Conservation (phyloP, 495 filamentous ascomycete genomes). For the Amorphotheca resinae region DNA sequence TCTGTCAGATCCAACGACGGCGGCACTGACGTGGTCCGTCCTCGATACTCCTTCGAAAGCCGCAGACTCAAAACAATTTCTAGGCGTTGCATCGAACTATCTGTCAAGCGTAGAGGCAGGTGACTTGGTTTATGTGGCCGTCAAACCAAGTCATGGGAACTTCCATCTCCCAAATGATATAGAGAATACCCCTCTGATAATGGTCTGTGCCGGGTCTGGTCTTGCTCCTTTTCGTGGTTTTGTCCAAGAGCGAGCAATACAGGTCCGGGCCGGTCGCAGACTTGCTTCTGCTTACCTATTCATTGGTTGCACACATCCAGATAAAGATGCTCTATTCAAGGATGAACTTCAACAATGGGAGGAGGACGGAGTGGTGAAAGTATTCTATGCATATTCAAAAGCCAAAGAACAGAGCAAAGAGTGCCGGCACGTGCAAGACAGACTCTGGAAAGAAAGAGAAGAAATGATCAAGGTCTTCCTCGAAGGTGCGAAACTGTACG, state of each 20-base stretch:
- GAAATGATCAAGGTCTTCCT: conserved; percentile 43
- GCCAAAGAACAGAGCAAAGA: conserved; percentile 25
- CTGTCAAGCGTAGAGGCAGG: conserved; percentile 41
- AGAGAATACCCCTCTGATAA: conserved; percentile 50
- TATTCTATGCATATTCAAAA: conserved; percentile 44
- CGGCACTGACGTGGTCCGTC: conserved; percentile 55
- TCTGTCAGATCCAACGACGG: conserved; percentile 39
- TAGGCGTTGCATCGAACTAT: conserved; percentile 43
- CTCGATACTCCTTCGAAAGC: conserved; percentile 45
- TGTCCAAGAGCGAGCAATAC: conserved; percentile 50
- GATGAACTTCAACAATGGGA: conserved; percentile 49
- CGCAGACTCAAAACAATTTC: conserved; percentile 29
- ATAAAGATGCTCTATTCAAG: conserved; percentile 46
- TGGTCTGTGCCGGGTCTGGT: conserved; percentile 45
- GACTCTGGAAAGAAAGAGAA: conserved; percentile 38
- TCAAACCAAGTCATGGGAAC: conserved; percentile 40
- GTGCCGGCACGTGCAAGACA: conserved; percentile 50
- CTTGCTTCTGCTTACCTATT: conserved; percentile 51
- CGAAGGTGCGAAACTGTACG: conserved; percentile 47
- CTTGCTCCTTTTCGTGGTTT: conserved; percentile 50
- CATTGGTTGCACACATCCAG: conserved; percentile 46
- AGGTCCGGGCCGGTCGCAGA: conserved; percentile 36
- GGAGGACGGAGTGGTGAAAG: conserved; percentile 39
- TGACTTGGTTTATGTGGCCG: conserved; percentile 48
- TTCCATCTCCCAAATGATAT: conserved; percentile 56